Evolutionary conservation across 2,329 filamentous ascomycete genomes (phyloP).

Genomic region (Fusarium concolor): DNA sequence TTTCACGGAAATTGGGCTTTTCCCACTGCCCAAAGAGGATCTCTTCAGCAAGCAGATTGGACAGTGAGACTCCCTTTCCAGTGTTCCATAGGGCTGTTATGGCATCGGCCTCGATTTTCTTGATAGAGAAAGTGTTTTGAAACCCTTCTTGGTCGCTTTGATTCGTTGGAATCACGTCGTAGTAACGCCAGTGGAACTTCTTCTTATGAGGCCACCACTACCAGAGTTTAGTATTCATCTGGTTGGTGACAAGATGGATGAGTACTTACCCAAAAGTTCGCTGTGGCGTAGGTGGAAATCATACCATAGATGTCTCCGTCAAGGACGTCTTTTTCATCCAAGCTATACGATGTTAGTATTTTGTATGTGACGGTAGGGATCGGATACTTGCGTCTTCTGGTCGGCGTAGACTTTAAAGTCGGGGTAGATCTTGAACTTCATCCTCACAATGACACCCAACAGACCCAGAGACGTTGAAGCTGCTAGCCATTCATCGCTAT

Average conservation of each 20-base stretch:
- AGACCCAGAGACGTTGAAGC: neutral
- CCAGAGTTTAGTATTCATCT: accelerated
- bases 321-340: neutral
- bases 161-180: neutral
- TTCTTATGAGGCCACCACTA: constrained; percentile 20
- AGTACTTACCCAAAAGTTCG: neutral
- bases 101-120: neutral
- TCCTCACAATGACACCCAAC: neutral
- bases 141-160: constrained; percentile 8
- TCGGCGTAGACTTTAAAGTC: constrained; percentile 17
- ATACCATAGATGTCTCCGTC: constrained; percentile 1
- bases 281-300: neutral
- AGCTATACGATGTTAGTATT: too few relatives aligned
- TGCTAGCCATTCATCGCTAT: constrained; percentile 8
- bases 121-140: constrained; percentile 10
- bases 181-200: constrained; percentile 13
- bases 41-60: neutral
- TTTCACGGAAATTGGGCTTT: constrained; percentile 5
- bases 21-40: constrained; percentile 12
- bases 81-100: constrained; percentile 5
- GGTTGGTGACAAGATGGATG: too few relatives aligned
- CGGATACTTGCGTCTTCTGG: neutral
- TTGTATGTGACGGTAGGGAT: too few relatives aligned
- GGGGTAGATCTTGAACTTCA: constrained; percentile 16
- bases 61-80: neutral